A percentile compares a stretch with the other conserved stretches of the same genome.
phyloP scores from a whole-genome alignment of 2,329 filamentous ascomycete species.

The Colletotrichum kahawae region DNA sequence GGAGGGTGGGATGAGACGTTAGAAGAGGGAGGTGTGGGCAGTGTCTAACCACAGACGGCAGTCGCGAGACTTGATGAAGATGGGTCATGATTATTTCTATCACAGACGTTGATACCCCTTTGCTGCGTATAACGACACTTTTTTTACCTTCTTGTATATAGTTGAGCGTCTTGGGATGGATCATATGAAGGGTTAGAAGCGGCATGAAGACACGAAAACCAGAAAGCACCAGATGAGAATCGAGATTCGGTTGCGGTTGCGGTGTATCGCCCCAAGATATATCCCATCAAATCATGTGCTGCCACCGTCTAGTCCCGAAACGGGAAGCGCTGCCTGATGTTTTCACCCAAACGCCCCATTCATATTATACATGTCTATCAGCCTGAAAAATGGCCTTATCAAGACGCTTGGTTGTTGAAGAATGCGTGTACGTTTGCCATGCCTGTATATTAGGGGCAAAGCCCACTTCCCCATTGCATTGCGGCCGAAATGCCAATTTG shows the following conservation, averaged over 20 bases:
- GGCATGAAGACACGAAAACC: neutral
- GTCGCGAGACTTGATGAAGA: neutral
- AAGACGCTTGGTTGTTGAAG: neutral
- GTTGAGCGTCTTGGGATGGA: neutral
- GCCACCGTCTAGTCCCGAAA: neutral
- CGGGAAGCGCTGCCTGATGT: neutral
- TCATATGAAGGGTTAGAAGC: neutral
- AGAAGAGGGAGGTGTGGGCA: conserved; percentile 61
- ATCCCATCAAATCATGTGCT: neutral
- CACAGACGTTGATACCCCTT: conserved; percentile 24
- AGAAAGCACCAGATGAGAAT: neutral
- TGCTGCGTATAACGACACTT: conserved; percentile 15
- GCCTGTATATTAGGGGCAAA: neutral
- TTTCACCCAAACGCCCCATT: conserved; percentile 2
- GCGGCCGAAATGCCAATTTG: neutral
- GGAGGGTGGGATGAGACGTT: conserved; percentile 89
- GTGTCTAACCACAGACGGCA: conserved; percentile 35
- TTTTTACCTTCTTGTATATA: conserved; percentile 19
- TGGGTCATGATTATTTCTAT: neutral
- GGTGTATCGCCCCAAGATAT: neutral
- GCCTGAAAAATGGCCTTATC: neutral
- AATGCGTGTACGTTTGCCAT: neutral
- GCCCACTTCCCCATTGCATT: neutral
- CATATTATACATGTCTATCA: conserved; percentile 2
- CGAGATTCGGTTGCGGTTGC: neutral